Percentiles rank a stretch among this genome's conserved stretches.
These are phyloP conservation scores for Pseudopediastrum boryanum DNA, from an alignment of 139 green algal species.

Conservation along the genomic window DNA sequence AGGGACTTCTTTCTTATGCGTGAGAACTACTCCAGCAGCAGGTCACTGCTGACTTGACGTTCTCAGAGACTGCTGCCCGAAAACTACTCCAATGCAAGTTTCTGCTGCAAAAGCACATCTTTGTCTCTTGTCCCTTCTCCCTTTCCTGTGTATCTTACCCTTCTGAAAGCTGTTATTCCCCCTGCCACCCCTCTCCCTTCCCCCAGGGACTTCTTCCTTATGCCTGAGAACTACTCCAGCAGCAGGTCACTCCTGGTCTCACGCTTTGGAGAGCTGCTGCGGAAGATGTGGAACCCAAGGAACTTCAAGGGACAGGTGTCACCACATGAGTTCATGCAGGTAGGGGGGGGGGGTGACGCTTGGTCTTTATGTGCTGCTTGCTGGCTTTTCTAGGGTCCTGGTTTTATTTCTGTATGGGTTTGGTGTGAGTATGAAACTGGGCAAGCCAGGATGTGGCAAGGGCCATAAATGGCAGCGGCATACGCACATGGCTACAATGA, in stretches of 20 bases:
- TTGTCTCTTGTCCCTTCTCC: no score
- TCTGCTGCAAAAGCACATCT: no score
- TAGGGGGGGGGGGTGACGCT: background rate
- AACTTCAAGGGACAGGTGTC: constrained; percentile 97
- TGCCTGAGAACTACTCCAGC: constrained; percentile 73
- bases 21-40: background rate
- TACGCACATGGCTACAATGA: no score
- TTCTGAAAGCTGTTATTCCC: background rate
- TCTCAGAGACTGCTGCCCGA: no score
- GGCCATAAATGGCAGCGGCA: no score
- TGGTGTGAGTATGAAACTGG: no score
- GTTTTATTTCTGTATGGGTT: no score
- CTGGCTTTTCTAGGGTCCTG: no score
- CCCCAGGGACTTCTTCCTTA: constrained; percentile 91
- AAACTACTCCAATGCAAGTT: no score
- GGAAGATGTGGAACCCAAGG: constrained; percentile 95
- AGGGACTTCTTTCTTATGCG: constrained; percentile 8
- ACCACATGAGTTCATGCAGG: constrained; percentile 98
- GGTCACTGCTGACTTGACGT: no score
- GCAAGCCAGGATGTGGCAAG: no score
- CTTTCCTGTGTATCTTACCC: no score
- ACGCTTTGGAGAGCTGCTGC: constrained; percentile 90
- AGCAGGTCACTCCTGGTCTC: constrained; percentile 72
- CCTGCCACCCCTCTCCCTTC: background rate
- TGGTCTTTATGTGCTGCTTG: background rate